phyloP scores from a whole-genome alignment of 1,139 yeast species.

The Hansenula lynferdii region DNA sequence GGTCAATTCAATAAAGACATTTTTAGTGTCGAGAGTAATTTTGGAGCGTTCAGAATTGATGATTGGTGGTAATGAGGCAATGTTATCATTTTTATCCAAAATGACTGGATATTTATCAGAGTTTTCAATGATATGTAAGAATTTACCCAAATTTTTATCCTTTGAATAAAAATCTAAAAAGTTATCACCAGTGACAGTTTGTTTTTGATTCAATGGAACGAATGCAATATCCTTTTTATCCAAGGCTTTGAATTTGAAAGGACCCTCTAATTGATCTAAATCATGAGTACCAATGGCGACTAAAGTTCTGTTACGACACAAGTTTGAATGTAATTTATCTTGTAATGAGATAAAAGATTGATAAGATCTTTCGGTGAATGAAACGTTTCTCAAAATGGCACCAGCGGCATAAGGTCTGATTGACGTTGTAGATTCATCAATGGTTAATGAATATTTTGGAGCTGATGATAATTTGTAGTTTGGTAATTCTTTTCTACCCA shows the following conservation, averaged over 20 bases:
- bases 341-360: conserved; percentile 94
- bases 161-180: conserved; percentile 87
- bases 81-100: conserved; percentile 69
- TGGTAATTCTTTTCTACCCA: conserved; percentile 67
- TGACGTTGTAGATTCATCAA: conserved; percentile 65
- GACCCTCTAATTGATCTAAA: conserved; percentile 73
- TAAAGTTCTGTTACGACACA: conserved; percentile 94
- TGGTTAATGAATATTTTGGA: conserved; percentile 64
- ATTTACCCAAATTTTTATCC: conserved; percentile 87
- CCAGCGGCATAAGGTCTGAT: conserved; percentile 94
- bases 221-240: conserved; percentile 76
- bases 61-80: conserved; percentile 94
- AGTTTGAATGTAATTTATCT: conserved; percentile 91
- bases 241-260: conserved; percentile 85
- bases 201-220: conserved; percentile 80
- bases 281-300: conserved; percentile 99
- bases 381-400: conserved; percentile 81
- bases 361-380: conserved; percentile 78
- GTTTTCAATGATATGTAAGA: conserved; percentile 80
- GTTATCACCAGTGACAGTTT: conserved; percentile 69
- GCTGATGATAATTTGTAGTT: conserved; percentile 50
- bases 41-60: conserved; percentile 92
- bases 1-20: conserved; percentile 89
- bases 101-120: conserved; percentile 91
- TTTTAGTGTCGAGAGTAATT: conserved; percentile 76